phyloP scores from a whole-genome alignment of 495 filamentous ascomycete species.

The Apodospora peruviana region DNA sequence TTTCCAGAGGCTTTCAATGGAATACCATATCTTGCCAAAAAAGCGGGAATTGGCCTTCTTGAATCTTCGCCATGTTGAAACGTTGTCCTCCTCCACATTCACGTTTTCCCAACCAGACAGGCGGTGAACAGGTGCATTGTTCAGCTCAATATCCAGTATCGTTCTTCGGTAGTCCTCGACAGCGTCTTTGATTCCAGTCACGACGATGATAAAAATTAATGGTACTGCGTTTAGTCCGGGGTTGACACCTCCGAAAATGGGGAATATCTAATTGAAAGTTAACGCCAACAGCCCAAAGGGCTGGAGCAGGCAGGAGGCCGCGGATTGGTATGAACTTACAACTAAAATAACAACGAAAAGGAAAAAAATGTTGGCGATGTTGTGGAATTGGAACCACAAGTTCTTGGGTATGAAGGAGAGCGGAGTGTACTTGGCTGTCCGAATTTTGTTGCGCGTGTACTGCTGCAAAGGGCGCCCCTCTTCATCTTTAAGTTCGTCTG shows the following conservation, averaged over 20 bases:
- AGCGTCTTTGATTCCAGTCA: slow-evolving; percentile 93
- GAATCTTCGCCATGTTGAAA: slow-evolving; percentile 79
- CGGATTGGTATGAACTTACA: slow-evolving; percentile 50
- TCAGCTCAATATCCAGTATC: slow-evolving; percentile 86
- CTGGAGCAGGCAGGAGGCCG: not conserved
- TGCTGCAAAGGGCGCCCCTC: slow-evolving; percentile 64
- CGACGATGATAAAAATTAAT: slow-evolving; percentile 86
- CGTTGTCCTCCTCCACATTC: slow-evolving; percentile 80
- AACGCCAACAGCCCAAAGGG: not conserved
- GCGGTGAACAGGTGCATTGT: slow-evolving; percentile 92
- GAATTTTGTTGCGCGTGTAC: slow-evolving; percentile 91
- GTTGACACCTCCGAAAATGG: slow-evolving; percentile 89
- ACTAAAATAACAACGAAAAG: slow-evolving; percentile 90
- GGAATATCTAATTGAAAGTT: slow-evolving; percentile 67
- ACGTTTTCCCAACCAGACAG: slow-evolving; percentile 87
- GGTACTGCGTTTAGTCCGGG: slow-evolving; percentile 87
- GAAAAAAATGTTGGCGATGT: slow-evolving; percentile 98
- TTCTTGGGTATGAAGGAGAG: slow-evolving; percentile 98
- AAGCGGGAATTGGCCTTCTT: slow-evolving; percentile 81
- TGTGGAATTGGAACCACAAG: slow-evolving; percentile 95
- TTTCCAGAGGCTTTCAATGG: slow-evolving; percentile 34
- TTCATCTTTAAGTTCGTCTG: slow-evolving; percentile 73
- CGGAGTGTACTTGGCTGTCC: slow-evolving; percentile 94
- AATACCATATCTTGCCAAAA: slow-evolving; percentile 52
- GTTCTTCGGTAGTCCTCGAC: slow-evolving; percentile 96